A percentile compares a stretch with the other conserved stretches of the same genome.
Conservation (phyloP, 2,329 filamentous ascomycete genomes). For the Colletotrichum tofieldiae region DNA sequence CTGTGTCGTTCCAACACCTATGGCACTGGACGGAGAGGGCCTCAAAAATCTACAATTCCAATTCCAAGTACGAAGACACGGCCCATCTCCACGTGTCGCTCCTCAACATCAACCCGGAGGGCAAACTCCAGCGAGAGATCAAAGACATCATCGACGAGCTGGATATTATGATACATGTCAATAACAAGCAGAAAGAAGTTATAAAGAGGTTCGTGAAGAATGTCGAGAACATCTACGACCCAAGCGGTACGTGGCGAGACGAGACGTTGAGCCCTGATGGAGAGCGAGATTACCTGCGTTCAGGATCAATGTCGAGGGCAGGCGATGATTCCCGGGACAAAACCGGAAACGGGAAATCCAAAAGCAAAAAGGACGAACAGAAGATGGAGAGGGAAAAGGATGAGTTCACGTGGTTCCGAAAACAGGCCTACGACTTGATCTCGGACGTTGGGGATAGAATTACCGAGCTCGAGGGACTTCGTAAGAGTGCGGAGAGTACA, state of each 20-base stretch:
- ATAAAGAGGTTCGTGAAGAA: conserved; percentile 49
- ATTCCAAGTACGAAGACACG: conserved; percentile 42
- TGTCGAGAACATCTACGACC: conserved; percentile 31
- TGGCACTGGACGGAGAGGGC: conserved; percentile 47
- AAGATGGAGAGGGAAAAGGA: conserved; percentile 22
- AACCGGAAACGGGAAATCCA: not conserved
- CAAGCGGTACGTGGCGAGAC: not conserved
- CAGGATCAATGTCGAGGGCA: not conserved
- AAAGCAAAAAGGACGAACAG: conserved; percentile 1
- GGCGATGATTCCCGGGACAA: not conserved
- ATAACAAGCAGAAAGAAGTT: conserved; percentile 54
- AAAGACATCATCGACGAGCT: conserved; percentile 65
- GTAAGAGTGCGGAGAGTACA: conserved; percentile 52
- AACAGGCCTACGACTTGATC: conserved; percentile 46
- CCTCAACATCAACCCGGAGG: conserved; percentile 61
- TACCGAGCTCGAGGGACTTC: conserved; percentile 53
- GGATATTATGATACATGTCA: conserved; percentile 61
- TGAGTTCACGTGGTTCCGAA: conserved; percentile 48
- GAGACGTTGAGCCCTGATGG: not conserved
- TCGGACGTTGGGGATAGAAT: conserved; percentile 49
- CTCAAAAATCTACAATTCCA: conserved; percentile 43
- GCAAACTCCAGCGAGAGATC: conserved; percentile 59
- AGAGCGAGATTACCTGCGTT: not conserved
- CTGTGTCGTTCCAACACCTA: conserved; percentile 55
- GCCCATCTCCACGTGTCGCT: conserved; percentile 50